Evolutionary conservation across 2,329 filamentous ascomycete species (phyloP).

Genomic region (Geosmithia morbida): DNA sequence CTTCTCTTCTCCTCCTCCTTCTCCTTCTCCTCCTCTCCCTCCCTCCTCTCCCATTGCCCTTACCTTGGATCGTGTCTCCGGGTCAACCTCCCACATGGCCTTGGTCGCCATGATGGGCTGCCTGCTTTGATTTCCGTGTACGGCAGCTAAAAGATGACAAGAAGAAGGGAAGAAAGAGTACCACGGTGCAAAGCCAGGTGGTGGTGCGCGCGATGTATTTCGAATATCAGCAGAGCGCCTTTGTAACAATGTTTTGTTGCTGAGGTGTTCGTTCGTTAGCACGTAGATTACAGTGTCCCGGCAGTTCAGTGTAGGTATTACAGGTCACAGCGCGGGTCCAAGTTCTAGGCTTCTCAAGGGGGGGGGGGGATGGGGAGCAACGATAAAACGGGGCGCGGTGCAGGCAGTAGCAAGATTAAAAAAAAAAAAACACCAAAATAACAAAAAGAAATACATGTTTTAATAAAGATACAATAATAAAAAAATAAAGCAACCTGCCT

Average conservation of each 20-base stretch:
- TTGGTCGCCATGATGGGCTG: constrained; percentile 44
- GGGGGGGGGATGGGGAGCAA: too few relatives aligned
- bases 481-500: too few relatives aligned
- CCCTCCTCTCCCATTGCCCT: constrained; percentile 1
- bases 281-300: not conserved
- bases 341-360: too few relatives aligned
- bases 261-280: not conserved
- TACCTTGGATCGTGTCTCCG: constrained; percentile 92
- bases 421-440: too few relatives aligned
- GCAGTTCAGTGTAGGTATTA: not conserved
- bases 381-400: too few relatives aligned
- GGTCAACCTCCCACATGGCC: constrained; percentile 96
- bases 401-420: too few relatives aligned
- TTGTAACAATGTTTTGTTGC: not conserved
- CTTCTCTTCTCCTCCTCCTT: not conserved
- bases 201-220: not conserved
- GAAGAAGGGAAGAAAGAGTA: not conserved
- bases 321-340: too few relatives aligned
- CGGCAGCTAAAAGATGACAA: not conserved
- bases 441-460: too few relatives aligned
- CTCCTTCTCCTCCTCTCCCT: not conserved
- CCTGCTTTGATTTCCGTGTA: not conserved
- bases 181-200: too few relatives aligned
- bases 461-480: too few relatives aligned
- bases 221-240: too few relatives aligned